Conservation (phyloP, 306 rosid genomes). For the Corylus avellana region DNA sequence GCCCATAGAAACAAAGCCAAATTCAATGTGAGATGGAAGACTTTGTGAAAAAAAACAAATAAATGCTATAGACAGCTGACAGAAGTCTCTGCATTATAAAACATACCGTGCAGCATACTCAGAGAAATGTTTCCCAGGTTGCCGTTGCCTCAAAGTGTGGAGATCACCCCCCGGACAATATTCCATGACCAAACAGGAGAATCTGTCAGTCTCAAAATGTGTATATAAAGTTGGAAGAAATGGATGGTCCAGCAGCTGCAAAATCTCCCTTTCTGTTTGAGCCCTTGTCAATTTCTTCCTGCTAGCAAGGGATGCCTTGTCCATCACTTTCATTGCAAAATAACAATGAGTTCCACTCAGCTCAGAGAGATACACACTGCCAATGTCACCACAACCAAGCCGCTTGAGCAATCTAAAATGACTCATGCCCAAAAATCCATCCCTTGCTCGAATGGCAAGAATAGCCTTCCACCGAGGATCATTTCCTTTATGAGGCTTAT, state of each 20-base stretch:
- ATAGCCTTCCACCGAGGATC: slow-evolving; percentile 99
- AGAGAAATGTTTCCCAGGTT: slow-evolving; percentile 97
- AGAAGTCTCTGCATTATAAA: slow-evolving; percentile 14
- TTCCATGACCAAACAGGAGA: slow-evolving; percentile 97
- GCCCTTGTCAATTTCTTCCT: slow-evolving; percentile 96
- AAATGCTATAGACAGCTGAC: neutral
- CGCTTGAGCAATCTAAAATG: slow-evolving; percentile 87
- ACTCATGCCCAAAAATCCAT: slow-evolving; percentile 96
- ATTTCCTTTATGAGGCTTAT: slow-evolving; percentile 98
- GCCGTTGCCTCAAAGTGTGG: slow-evolving; percentile 97
- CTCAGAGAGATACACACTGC: slow-evolving; percentile 97
- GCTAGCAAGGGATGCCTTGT: slow-evolving; percentile 92
- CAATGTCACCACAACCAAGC: slow-evolving; percentile 99
- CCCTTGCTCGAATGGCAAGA: slow-evolving; percentile 89
- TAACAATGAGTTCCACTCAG: slow-evolving; percentile 91
- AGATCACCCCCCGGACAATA: slow-evolving; percentile 99
- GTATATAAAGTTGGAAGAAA: slow-evolving; percentile 95
- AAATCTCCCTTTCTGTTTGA: slow-evolving; percentile 95
- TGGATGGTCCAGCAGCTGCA: slow-evolving; percentile 98
- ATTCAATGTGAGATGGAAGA: neutral
- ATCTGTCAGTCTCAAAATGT: slow-evolving; percentile 95
- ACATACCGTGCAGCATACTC: slow-evolving; percentile 99
- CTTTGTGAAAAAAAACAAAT: neutral
- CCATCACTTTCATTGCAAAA: slow-evolving; percentile 99
- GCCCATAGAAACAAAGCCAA: slow-evolving; percentile 1